These are phyloP conservation scores for Hygrophoropsis aurantiaca DNA, from an alignment of 768 basidiomycete species.

Conservation along the genomic window DNA sequence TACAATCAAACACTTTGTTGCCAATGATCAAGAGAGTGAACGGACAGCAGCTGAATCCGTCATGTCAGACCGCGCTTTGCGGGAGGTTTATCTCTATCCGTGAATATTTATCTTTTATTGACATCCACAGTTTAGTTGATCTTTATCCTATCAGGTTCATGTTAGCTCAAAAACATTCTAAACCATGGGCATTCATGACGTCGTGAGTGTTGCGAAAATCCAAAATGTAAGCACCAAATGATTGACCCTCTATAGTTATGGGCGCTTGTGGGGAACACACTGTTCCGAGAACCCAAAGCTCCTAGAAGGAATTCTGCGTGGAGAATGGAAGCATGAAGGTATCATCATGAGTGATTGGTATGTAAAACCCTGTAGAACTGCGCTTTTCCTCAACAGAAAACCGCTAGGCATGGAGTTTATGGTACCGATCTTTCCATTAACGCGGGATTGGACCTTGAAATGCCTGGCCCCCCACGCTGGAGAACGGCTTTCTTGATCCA, in stretches of 20 bases:
- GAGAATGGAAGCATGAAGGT: constrained; percentile 50
- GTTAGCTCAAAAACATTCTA: constrained; percentile 62
- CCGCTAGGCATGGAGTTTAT: constrained; percentile 42
- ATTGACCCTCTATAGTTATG: constrained; percentile 29
- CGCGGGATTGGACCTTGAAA: constrained; percentile 49
- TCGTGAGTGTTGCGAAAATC: constrained; percentile 37
- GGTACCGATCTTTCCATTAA: constrained; percentile 41
- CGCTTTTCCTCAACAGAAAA: background rate
- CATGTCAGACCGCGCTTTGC: constrained; percentile 62
- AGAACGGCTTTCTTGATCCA: constrained; percentile 35
- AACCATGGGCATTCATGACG: constrained; percentile 69
- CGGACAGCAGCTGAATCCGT: constrained; percentile 63
- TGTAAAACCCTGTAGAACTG: background rate
- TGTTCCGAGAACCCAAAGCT: constrained; percentile 42
- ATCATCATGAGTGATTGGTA: constrained; percentile 51
- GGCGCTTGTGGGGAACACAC: constrained; percentile 43
- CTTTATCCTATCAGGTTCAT: constrained; percentile 48
- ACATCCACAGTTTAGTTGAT: constrained; percentile 1
- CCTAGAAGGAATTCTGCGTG: constrained; percentile 42
- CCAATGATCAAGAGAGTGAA: constrained; percentile 75
- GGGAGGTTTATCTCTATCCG: constrained; percentile 75
- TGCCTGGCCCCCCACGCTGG: constrained; percentile 45
- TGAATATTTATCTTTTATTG: constrained; percentile 26
- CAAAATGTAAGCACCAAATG: constrained; percentile 4
- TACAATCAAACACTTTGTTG: constrained; percentile 76